These are phyloP conservation scores for Phellinidium pouzarii DNA, from an alignment of 1,284 basidiomycete species.

Conservation along the genomic window DNA sequence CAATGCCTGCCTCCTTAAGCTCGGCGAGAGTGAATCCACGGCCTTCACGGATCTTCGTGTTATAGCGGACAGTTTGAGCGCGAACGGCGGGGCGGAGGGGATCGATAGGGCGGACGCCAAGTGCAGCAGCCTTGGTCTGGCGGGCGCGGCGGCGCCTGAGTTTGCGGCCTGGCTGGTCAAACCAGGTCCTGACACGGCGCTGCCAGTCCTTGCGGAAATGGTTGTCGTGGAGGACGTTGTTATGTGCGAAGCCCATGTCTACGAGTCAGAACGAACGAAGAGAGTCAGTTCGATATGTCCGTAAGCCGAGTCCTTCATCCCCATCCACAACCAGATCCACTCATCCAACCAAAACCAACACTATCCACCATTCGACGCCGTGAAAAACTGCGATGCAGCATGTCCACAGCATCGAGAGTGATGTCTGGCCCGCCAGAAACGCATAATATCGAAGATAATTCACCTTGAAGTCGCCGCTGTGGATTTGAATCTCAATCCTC, in stretches of 20 bases:
- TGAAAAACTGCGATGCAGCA: not conserved
- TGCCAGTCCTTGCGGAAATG: conserved; percentile 99
- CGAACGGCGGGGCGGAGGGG: conserved; percentile 97
- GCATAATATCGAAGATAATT: not conserved
- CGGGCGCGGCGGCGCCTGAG: conserved; percentile 92
- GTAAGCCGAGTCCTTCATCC: not conserved
- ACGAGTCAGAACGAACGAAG: not conserved
- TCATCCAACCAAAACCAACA: conserved; percentile 2
- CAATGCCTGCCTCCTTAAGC: conserved; percentile 95
- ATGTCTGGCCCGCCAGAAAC: not conserved
- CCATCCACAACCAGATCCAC: not conserved
- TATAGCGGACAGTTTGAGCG: conserved; percentile 96
- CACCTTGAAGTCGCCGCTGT: not conserved
- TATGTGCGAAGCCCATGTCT: conserved; percentile 72
- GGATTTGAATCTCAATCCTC: not conserved
- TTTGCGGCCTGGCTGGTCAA: conserved; percentile 98
- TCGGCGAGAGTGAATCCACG: conserved; percentile 95
- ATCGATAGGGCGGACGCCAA: conserved; percentile 89
- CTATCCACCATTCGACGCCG: not conserved
- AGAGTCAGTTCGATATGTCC: not conserved
- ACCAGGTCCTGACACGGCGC: conserved; percentile 92
- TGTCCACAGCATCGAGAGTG: not conserved
- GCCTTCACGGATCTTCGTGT: conserved; percentile 95
- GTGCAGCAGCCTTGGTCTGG: conserved; percentile 84
- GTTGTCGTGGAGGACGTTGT: conserved; percentile 88